A percentile compares a stretch with the other conserved stretches of the same genome.
These are phyloP conservation scores for Ambrosia artemisiifolia DNA, from an alignment of 129 eudicot genomes.

Conservation along the genomic window DNA sequence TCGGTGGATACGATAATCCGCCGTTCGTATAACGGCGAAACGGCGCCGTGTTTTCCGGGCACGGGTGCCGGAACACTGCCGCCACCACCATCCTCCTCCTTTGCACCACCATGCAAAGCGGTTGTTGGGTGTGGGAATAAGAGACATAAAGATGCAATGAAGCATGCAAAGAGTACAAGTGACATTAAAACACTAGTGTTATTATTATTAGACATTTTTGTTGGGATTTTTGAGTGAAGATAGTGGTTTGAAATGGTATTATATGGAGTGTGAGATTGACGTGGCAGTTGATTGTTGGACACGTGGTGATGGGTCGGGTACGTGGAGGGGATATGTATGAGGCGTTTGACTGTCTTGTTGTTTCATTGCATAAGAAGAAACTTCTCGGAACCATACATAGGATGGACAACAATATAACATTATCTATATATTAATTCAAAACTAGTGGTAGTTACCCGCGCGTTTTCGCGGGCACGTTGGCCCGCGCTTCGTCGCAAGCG, in stretches of 20 bases:
- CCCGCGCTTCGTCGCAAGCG: too few relatives aligned
- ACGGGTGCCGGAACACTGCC: constrained; percentile 8
- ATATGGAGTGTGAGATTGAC: background rate
- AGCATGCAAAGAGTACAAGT: constrained; percentile 12
- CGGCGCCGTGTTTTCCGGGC: constrained; percentile 24
- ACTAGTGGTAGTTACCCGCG: too few relatives aligned
- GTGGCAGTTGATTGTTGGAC: constrained; percentile 32
- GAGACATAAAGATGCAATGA: background rate
- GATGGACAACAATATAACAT: too few relatives aligned
- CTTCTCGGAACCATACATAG: too few relatives aligned
- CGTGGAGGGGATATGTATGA: constrained; percentile 21
- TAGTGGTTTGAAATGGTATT: background rate
- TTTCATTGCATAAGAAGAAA: background rate
- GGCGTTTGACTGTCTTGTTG: constrained; percentile 29
- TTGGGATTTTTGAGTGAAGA: constrained; percentile 2
- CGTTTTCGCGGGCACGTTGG: too few relatives aligned
- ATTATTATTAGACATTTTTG: background rate
- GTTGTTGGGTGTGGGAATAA: background rate
- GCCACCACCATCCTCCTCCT: constrained; percentile 15
- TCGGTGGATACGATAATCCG: constrained; percentile 39
- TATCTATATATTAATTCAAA: too few relatives aligned
- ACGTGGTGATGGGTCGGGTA: constrained; percentile 23
- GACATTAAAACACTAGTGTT: background rate
- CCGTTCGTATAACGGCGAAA: constrained; percentile 50
- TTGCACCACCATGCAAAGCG: constrained; percentile 12